Conservation (phyloP, 2,329 filamentous ascomycete genomes). For the Aspergillus sp. region DNA sequence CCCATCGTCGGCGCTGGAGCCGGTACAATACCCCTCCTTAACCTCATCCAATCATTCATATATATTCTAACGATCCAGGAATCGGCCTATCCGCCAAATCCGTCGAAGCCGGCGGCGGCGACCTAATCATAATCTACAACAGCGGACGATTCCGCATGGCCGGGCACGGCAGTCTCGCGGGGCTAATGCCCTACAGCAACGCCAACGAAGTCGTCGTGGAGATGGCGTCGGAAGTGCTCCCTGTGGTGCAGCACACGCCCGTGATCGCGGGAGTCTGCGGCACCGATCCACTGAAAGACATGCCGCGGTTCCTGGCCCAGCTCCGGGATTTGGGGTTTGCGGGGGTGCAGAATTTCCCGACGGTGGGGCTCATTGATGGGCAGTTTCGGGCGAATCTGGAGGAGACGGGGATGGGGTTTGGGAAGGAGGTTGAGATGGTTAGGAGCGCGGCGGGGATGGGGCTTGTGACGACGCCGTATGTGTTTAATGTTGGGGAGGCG, state of each 20-base stretch:
- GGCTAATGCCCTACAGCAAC: slow-evolving; percentile 70
- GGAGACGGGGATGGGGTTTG: slow-evolving; percentile 70
- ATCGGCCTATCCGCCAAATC: slow-evolving; percentile 71
- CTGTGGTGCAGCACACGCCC: slow-evolving; percentile 62
- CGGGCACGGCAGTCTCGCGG: slow-evolving; percentile 66
- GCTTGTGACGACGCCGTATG: slow-evolving; percentile 68
- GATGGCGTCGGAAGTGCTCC: slow-evolving; percentile 68
- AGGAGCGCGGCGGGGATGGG: slow-evolving; percentile 58
- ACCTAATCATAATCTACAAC: slow-evolving; percentile 73
- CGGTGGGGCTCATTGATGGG: slow-evolving; percentile 69
- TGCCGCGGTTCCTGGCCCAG: slow-evolving; percentile 60
- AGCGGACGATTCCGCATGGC: slow-evolving; percentile 73
- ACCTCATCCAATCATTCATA: neutral
- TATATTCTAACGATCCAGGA: slow-evolving; percentile 39
- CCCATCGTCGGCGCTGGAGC: slow-evolving; percentile 69
- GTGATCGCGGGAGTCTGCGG: slow-evolving; percentile 71
- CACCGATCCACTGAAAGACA: slow-evolving; percentile 67
- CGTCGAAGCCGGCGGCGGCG: slow-evolving; percentile 66
- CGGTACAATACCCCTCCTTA: slow-evolving; percentile 32
- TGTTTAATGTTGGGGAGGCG: slow-evolving; percentile 64
- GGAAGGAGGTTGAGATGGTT: slow-evolving; percentile 66
- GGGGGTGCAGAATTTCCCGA: slow-evolving; percentile 73
- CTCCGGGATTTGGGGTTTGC: slow-evolving; percentile 64
- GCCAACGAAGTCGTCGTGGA: slow-evolving; percentile 69
- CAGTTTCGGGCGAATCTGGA: slow-evolving; percentile 67